phyloP scores from a whole-genome alignment of 371 early-diverging fungal species.

The Lichtheimia hyalospora region DNA sequence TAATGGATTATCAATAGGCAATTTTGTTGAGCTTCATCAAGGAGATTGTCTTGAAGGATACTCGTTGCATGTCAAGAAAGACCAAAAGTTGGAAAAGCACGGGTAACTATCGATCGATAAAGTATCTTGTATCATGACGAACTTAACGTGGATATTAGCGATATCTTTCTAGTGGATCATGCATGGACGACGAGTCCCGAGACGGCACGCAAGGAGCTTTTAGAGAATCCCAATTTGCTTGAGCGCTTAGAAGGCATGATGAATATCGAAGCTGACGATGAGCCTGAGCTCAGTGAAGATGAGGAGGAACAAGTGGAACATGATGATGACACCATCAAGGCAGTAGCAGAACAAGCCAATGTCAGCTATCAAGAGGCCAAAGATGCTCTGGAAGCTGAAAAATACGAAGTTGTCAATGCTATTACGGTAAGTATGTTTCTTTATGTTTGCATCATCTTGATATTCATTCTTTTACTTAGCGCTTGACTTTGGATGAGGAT shows the following conservation, averaged over 20 bases:
- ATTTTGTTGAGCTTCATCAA: conserved; percentile 53
- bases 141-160: conserved; percentile 20
- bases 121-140: background rate
- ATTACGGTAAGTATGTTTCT: conserved; percentile 50
- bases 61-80: conserved; percentile 57
- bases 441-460: background rate
- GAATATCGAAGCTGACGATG: conserved; percentile 52
- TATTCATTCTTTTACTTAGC: conserved; percentile 17
- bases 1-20: conserved; percentile 26
- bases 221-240: conserved; percentile 49
- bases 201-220: conserved; percentile 53
- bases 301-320: conserved; percentile 37
- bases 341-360: conserved; percentile 63
- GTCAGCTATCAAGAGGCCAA: conserved; percentile 57
- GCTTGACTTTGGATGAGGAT: conserved; percentile 40
- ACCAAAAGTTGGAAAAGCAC: conserved; percentile 49
- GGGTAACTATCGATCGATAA: conserved; percentile 33
- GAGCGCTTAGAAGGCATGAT: conserved; percentile 67
- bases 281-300: conserved; percentile 31
- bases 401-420: conserved; percentile 69
- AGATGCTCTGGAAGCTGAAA: conserved; percentile 53
- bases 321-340: conserved; percentile 41
- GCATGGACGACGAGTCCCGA: conserved; percentile 74
- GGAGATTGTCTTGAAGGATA: conserved; percentile 58
- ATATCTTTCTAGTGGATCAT: conserved; percentile 70